Evolutionary conservation across 352 stramenopile genomes (phyloP).

Genomic region (Globisporangium heterothallicum): DNA sequence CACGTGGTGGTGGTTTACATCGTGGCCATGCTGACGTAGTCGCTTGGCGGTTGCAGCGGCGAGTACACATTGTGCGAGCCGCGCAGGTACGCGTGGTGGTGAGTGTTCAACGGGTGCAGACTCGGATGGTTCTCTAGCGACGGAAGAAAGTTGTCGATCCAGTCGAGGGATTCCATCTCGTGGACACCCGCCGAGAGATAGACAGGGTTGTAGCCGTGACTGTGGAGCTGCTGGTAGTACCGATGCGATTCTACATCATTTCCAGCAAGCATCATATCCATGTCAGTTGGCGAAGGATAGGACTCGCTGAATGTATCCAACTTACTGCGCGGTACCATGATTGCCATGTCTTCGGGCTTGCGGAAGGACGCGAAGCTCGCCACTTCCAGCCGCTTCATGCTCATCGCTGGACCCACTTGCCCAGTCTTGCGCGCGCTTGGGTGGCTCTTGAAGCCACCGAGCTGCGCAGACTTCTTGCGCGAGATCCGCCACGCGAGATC

Average conservation of each 20-base stretch:
- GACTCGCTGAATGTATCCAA: conserved; percentile 15
- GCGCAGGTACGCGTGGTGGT: conserved; percentile 17
- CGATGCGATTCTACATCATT: conserved; percentile 19
- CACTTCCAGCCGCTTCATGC: conserved; percentile 7
- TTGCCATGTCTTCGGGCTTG: conserved; percentile 19
- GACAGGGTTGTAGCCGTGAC: conserved; percentile 1
- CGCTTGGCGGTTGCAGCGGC: conserved; percentile 9
- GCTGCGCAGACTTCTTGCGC: conserved; percentile 52
- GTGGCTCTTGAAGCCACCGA: conserved; percentile 12
- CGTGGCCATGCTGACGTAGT: conserved; percentile 25
- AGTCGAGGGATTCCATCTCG: conserved; percentile 55
- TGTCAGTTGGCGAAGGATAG: conserved; percentile 30
- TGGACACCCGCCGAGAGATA: conserved; percentile 7
- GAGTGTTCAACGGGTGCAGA: conserved; percentile 18
- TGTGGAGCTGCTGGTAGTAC: conserved; percentile 11
- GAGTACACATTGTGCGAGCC: conserved; percentile 18
- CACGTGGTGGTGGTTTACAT: conserved; percentile 14
- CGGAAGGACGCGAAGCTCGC: conserved; percentile 6
- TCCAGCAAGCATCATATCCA: conserved; percentile 36
- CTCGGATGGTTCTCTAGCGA: conserved; percentile 27
- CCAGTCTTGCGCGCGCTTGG: conserved; percentile 5
- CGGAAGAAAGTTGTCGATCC: conserved; percentile 60
- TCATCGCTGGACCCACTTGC: neutral
- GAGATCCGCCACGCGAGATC: conserved; percentile 55
- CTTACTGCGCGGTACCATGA: conserved; percentile 22